Percentiles rank a stretch among this genome's conserved stretches.
These are phyloP conservation scores for Colletotrichum chlorophyti DNA, from an alignment of 2,329 filamentous ascomycete species.

Conservation along the genomic window DNA sequence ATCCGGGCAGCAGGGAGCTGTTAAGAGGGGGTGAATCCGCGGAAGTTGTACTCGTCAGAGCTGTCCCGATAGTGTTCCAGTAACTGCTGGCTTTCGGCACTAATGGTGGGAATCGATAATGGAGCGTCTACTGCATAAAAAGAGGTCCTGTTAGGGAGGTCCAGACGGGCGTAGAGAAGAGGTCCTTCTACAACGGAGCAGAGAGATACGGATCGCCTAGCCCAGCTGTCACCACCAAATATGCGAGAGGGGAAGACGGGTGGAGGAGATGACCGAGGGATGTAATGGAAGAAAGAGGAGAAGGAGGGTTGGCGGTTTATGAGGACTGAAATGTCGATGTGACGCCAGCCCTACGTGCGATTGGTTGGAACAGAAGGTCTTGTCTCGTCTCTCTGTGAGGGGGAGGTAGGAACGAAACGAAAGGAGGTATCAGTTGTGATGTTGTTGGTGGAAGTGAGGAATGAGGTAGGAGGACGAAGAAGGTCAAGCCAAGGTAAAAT, in stretches of 20 bases:
- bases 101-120: too few relatives aligned
- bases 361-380: background rate
- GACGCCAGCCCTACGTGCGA: conserved; percentile 1
- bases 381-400: background rate
- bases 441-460: background rate
- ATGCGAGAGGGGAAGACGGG: background rate
- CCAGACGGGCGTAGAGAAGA: background rate
- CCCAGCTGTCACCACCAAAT: background rate
- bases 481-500: background rate
- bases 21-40: too few relatives aligned
- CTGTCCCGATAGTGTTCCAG: too few relatives aligned
- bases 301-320: background rate
- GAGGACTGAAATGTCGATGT: conserved; percentile 2
- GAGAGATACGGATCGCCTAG: background rate
- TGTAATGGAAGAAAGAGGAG: background rate
- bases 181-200: background rate
- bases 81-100: too few relatives aligned
- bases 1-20: background rate
- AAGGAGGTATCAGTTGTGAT: background rate
- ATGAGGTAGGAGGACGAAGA: background rate
- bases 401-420: background rate
- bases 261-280: background rate
- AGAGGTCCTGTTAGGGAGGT: background rate
- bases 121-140: too few relatives aligned
- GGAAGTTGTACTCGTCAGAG: too few relatives aligned